A percentile compares a stretch with the other conserved stretches of the same genome.
Evolutionary conservation across 179 eudicot species (phyloP).

Genomic region (Camellia oleifera): DNA sequence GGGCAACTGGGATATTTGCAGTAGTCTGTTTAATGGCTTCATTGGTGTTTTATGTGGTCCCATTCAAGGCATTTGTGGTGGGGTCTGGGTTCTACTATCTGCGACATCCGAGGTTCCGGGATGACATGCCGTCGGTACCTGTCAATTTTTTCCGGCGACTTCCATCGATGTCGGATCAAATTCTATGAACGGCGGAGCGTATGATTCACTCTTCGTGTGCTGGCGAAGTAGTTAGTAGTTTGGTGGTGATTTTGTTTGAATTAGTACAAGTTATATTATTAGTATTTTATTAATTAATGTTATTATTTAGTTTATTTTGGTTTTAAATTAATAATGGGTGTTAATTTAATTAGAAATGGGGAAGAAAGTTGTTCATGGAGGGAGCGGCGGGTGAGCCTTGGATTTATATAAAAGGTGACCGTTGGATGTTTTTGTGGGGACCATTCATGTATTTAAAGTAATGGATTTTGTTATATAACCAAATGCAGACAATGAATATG

Average conservation of each 20-base stretch:
- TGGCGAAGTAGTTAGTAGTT: not conserved
- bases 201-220: not conserved
- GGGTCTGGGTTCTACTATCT: conserved; percentile 65
- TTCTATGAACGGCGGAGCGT: conserved; percentile 18
- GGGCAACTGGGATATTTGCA: conserved; percentile 78
- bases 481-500: no score
- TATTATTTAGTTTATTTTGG: not conserved
- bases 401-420: conserved; percentile 11
- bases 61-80: conserved; percentile 58
- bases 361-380: not conserved
- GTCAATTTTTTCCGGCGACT: conserved; percentile 81
- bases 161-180: conserved; percentile 78
- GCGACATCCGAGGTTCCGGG: conserved; percentile 83
- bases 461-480: conserved; percentile 10
- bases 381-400: not conserved
- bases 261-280: no score
- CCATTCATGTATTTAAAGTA: conserved; percentile 14
- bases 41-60: conserved; percentile 61
- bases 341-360: not conserved
- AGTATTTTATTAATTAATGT: not conserved
- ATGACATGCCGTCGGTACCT: conserved; percentile 79
- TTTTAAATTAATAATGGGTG: not conserved
- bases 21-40: conserved; percentile 66
- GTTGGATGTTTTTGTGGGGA: conserved; percentile 15
- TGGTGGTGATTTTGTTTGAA: no score